Base-by-base conservation (phyloP, 163 green algal species). In the Prototheca wickerhamii region DNA sequence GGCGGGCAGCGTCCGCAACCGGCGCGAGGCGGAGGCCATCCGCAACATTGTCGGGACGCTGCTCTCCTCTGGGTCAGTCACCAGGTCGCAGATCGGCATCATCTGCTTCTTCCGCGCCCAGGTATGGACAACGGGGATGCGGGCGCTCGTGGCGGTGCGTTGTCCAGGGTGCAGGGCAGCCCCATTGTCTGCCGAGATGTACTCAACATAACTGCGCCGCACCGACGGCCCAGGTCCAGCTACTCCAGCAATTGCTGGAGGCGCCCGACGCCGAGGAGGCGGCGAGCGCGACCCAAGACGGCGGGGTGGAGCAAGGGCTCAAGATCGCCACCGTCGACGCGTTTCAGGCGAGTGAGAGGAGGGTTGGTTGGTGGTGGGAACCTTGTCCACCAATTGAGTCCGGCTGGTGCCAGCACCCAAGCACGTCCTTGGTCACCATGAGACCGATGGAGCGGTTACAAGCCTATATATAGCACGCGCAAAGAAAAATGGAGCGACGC, bases 41-140 rank as follows among this genome's bases (percentile, higher is more conserved):
- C 57, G 63, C 20, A 4, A 33, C 23, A 60, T 64, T 6, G 34
- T 79, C 46, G 26, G 49, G n/a, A 49, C 42, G 33, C 52, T 81
- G 28, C n/a, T 56, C 2, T 33, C n/a, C 0, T 54, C 49, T 34
- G 67, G 70, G n/a, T n/a, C n/a, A 26, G n/a, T 71, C 51, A 0
- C 51, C 8, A 37, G 30, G 2, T 58, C 32, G 10, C 30, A 5
- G 23, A 69, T 80, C 31, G 73, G 74, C 23, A 50, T 81, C 42
- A 81, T 64, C 58, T 91, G 78, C 76, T 89, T 95, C 77, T 95
- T 87, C 83, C 75, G 74, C 42, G 83, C 76, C 0, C 89, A 95
- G 72, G 84, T 79, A 25, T 21, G 28, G 29, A 34, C 26, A 26
- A 23, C n/a, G n/a, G n/a, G n/a, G n/a, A n/a, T 65, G n/a, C 46